phyloP scores from a whole-genome alignment of 192 early-diverging fungal genomes.

The Piromyces finnis region DNA sequence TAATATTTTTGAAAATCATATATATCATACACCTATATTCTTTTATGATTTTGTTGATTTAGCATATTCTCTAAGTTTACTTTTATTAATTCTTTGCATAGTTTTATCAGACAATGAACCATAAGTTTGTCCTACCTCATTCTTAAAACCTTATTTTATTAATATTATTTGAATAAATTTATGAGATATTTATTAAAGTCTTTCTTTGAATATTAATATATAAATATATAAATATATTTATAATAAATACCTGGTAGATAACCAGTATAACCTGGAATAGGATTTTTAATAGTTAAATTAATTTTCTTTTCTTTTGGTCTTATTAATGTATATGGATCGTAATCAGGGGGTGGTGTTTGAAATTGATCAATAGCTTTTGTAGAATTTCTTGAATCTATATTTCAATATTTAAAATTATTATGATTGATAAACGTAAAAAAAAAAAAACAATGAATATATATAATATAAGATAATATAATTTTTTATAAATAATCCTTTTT shows the following conservation, averaged over 20 bases:
- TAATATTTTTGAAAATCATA: too few relatives aligned
- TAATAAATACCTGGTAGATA: background rate
- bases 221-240: background rate
- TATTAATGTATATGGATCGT: background rate
- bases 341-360: background rate
- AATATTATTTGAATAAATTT: background rate
- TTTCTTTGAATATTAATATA: background rate
- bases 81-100: background rate
- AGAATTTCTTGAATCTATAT: background rate
- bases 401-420: too few relatives aligned
- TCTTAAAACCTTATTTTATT: background rate
- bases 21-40: too few relatives aligned
- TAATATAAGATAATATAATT: background rate
- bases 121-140: background rate
- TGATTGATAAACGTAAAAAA: too few relatives aligned
- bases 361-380: background rate
- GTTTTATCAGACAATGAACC: background rate
- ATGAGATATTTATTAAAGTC: too few relatives aligned
- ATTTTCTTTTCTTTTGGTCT: background rate
- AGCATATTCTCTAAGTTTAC: background rate
- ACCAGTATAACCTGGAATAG: background rate
- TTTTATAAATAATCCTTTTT: background rate
- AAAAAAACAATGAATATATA: too few relatives aligned
- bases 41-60: too few relatives aligned
- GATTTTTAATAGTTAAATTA: background rate